These are phyloP conservation scores for Daldinia bambusicola DNA, from an alignment of 495 filamentous ascomycete species.

Conservation along the genomic window DNA sequence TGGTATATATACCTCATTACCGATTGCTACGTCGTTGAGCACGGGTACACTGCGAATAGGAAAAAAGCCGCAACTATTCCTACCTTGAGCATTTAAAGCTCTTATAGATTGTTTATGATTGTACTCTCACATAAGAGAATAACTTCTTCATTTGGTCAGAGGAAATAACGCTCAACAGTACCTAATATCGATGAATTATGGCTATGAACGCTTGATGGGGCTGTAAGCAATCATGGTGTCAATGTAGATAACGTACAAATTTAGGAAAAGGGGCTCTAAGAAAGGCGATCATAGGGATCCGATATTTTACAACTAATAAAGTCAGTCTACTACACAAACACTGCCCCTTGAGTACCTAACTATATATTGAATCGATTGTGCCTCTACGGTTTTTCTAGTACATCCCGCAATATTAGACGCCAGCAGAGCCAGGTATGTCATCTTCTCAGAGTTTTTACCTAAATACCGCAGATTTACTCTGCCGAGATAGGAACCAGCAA, in stretches of 20 bases:
- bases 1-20: neutral
- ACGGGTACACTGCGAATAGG: neutral
- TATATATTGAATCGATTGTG: neutral
- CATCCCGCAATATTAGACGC: neutral
- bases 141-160: too few relatives aligned
- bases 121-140: neutral
- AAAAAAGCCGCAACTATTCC: neutral
- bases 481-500: neutral
- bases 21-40: neutral
- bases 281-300: neutral
- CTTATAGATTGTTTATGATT: too few relatives aligned
- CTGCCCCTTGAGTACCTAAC: neutral
- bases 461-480: neutral
- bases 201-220: neutral
- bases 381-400: neutral
- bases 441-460: neutral
- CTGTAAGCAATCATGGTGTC: neutral
- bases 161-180: too few relatives aligned
- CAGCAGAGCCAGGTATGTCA: neutral
- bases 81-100: neutral
- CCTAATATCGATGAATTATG: too few relatives aligned
- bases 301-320: neutral
- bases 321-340: neutral
- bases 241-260: neutral
- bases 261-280: too few relatives aligned